Percentiles rank a stretch among this genome's conserved stretches.
Conservation (phyloP, 768 basidiomycete species). For the Suillus subalutaceus region DNA sequence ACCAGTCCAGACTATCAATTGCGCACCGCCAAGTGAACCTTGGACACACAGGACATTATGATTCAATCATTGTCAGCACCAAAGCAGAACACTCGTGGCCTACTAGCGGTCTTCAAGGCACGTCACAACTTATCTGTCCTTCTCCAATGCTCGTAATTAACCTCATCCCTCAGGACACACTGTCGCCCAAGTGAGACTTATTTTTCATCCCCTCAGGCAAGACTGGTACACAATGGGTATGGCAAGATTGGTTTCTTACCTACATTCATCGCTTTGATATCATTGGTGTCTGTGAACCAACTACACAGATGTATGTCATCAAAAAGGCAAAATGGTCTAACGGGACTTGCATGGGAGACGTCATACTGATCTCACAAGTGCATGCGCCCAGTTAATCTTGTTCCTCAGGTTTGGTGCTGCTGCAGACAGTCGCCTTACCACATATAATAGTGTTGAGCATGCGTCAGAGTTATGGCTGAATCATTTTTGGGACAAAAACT, state of each 20-base stretch:
- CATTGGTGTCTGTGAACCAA: not conserved
- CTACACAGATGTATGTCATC: not conserved
- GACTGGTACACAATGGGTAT: not conserved
- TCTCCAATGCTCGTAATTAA: no score
- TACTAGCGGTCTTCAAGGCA: constrained; percentile 5
- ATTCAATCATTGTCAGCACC: not conserved
- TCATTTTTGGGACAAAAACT: not conserved
- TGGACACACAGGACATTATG: constrained; percentile 4
- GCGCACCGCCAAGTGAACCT: not conserved
- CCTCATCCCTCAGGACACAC: no score
- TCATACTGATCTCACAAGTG: not conserved
- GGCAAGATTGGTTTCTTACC: constrained; percentile 12
- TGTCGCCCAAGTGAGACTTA: not conserved
- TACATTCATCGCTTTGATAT: constrained; percentile 19
- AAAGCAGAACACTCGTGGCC: constrained; percentile 2
- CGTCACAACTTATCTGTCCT: not conserved
- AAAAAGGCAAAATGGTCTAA: constrained; percentile 10
- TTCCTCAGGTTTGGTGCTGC: not conserved
- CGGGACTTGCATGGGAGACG: not conserved
- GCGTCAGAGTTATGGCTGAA: not conserved
- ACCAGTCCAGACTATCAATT: no score
- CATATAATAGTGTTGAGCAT: not conserved
- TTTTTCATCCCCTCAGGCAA: not conserved
- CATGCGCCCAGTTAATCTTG: not conserved
- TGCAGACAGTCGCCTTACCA: not conserved